Percentiles rank a stretch among this genome's conserved stretches.
These are phyloP conservation scores for Aspergillus saccharolyticus DNA, from an alignment of 495 filamentous ascomycete genomes.

Conservation along the genomic window DNA sequence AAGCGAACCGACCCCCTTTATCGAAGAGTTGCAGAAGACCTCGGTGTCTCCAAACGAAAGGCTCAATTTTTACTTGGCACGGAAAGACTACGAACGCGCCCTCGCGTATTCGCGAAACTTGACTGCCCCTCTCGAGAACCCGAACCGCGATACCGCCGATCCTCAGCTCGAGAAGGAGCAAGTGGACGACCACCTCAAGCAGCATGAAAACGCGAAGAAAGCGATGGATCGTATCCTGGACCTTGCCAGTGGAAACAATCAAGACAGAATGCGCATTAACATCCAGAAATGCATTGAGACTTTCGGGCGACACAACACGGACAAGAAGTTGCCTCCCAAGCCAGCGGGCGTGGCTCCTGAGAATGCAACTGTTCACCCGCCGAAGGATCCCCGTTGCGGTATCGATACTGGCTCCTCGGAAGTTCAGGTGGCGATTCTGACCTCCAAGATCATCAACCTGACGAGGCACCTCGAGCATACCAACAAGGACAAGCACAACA, in stretches of 20 bases:
- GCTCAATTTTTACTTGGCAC: slow-evolving; percentile 69
- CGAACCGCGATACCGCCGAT: slow-evolving; percentile 35
- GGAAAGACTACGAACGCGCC: slow-evolving; percentile 57
- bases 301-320: slow-evolving; percentile 91
- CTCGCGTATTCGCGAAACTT: slow-evolving; percentile 60
- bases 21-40: slow-evolving; percentile 68
- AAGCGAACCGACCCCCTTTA: slow-evolving; percentile 73
- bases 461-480: slow-evolving; percentile 51
- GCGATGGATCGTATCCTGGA: slow-evolving; percentile 74
- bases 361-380: slow-evolving; percentile 22
- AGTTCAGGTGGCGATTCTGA: slow-evolving; percentile 96
- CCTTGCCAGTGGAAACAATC: slow-evolving; percentile 66
- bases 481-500: slow-evolving; percentile 83
- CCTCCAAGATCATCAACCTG: slow-evolving; percentile 83
- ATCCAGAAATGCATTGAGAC: slow-evolving; percentile 75
- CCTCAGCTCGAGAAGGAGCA: slow-evolving; percentile 38
- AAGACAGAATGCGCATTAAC: slow-evolving; percentile 74
- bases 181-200: slow-evolving; percentile 23
- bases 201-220: slow-evolving; percentile 38
- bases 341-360: slow-evolving; percentile 30
- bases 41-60: slow-evolving; percentile 31
- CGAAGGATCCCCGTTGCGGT: slow-evolving; percentile 66
- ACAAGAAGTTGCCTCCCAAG: slow-evolving; percentile 56
- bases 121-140: slow-evolving; percentile 47
- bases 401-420: slow-evolving; percentile 90